Evolutionary conservation across 192 early-diverging fungal species (phyloP), one percentile per base, ranked within the genome.

Genomic region (Backusella mclennaniae): DNA sequence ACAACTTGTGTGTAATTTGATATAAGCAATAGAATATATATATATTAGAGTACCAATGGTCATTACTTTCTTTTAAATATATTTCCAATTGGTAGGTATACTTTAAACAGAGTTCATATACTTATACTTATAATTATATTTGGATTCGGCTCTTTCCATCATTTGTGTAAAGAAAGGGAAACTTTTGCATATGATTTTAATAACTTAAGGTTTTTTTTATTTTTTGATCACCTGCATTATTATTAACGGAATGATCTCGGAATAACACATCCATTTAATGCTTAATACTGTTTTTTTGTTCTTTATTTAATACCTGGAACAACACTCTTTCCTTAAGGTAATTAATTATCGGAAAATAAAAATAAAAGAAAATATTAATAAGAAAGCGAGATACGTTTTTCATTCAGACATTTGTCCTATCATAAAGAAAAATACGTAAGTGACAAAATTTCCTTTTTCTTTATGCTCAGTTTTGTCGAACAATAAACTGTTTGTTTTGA

Each of bases 401-500:
- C 42, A 4, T 19, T 19, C 14, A 19, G 15, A 19, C 15, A 44
- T 44, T 44, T 44, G 15, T 19, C 42, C 42, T 17, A 17, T 44
- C 42, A 44, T 44, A 44, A 44, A 44, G 42, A 44, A 44, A 44
- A 17, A 17, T 15, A 44, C 15, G 4, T 49, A 7, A 49, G 46
- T 49, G 46, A 21, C 46, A 49, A 49, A 49, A 49, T 49, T 49
- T 49, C 46, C 46, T 49, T 49, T 49, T 49, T 49, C 46, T 49
- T 49, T 6, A 6, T 49, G 19, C 46, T 49, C 46, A 49, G 46
- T 49, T n/a, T 49, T 49, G 46, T 49, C 21, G 21, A 23, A 23
- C n/a, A 59, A 59, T 59, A 59, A 59, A 21, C 29, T 63, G 56
- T 63, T 63, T 63, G 23, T 63, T 63, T 63, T 63, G 56, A 63